These are phyloP conservation scores for Coemansia sp. DNA, from an alignment of 192 early-diverging fungal species.

Conservation along the genomic window DNA sequence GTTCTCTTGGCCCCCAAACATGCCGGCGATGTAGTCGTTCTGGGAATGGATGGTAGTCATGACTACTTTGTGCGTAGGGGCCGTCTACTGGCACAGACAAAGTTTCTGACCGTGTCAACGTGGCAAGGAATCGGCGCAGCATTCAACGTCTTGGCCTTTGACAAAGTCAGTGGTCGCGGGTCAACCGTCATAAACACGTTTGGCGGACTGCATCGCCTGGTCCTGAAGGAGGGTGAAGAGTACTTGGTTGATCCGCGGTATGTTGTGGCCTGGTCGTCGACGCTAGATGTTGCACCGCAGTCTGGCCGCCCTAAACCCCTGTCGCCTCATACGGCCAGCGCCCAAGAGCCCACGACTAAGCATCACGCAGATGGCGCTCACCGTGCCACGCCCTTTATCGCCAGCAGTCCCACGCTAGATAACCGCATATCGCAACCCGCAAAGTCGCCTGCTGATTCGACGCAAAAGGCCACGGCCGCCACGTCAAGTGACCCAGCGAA, in stretches of 20 bases:
- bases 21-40: slow-evolving; percentile 66
- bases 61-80: slow-evolving; percentile 68
- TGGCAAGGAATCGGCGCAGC: slow-evolving; percentile 39
- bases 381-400: slow-evolving; percentile 25
- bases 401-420: slow-evolving; percentile 22
- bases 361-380: neutral
- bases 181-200: slow-evolving; percentile 67
- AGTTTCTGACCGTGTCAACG: slow-evolving; percentile 37
- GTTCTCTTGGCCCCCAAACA: slow-evolving; percentile 65
- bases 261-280: slow-evolving; percentile 44
- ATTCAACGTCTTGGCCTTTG: slow-evolving; percentile 62
- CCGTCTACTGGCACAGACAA: slow-evolving; percentile 61
- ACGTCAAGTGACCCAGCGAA: neutral
- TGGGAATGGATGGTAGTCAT: slow-evolving; percentile 59
- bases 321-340: neutral
- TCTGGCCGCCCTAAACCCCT: slow-evolving; percentile 28
- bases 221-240: slow-evolving; percentile 68
- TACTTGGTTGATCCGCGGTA: slow-evolving; percentile 74
- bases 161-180: slow-evolving; percentile 68
- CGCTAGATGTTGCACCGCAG: slow-evolving; percentile 26
- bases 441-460: slow-evolving; percentile 32
- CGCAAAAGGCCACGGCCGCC: slow-evolving; percentile 23
- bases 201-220: slow-evolving; percentile 70
- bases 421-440: slow-evolving; percentile 31
- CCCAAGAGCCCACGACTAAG: neutral